phyloP scores from a whole-genome alignment of 805 yeast genomes.

The Brettanomyces naardenensis region DNA sequence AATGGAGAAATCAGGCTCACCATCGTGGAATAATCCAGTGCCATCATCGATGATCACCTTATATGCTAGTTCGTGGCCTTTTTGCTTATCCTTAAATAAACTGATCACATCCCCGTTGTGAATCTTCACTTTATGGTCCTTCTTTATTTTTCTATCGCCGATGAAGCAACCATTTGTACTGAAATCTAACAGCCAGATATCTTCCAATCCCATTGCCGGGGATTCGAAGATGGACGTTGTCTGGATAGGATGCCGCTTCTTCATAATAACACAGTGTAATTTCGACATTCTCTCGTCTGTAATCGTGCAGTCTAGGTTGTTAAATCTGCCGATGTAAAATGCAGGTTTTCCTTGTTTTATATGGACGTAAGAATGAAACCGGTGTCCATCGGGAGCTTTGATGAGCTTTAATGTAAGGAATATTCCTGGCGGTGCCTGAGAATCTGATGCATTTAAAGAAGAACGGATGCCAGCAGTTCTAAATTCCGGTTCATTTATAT shows the following conservation, averaged over 20 bases:
- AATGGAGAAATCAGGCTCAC: slow-evolving; percentile 4
- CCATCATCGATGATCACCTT: slow-evolving; percentile 45
- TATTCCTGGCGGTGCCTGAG: slow-evolving; percentile 44
- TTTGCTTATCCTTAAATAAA: slow-evolving; percentile 53
- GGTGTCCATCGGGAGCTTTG: slow-evolving; percentile 11
- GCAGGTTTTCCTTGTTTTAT: slow-evolving; percentile 63
- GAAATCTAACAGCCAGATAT: slow-evolving; percentile 71
- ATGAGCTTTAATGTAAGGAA: slow-evolving; percentile 53
- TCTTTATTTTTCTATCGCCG: slow-evolving; percentile 50
- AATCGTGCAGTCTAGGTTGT: slow-evolving; percentile 50
- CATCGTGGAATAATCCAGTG: slow-evolving; percentile 51
- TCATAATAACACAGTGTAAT: slow-evolving; percentile 65
- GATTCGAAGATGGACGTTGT: slow-evolving; percentile 51
- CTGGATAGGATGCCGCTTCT: slow-evolving; percentile 51
- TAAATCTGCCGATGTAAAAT: slow-evolving; percentile 68
- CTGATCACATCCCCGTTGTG: slow-evolving; percentile 60
- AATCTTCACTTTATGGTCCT: slow-evolving; percentile 53
- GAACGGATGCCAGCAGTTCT: not conserved
- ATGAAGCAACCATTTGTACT: slow-evolving; percentile 77
- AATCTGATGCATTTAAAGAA: not conserved
- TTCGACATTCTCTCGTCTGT: slow-evolving; percentile 77
- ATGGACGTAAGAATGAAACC: slow-evolving; percentile 30
- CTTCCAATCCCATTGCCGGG: slow-evolving; percentile 65
- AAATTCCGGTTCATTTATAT: not conserved
- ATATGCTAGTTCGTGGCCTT: slow-evolving; percentile 47